Evolutionary conservation across 805 yeast genomes (phyloP).

Genomic region (Helenozyma baotianmanensis): DNA sequence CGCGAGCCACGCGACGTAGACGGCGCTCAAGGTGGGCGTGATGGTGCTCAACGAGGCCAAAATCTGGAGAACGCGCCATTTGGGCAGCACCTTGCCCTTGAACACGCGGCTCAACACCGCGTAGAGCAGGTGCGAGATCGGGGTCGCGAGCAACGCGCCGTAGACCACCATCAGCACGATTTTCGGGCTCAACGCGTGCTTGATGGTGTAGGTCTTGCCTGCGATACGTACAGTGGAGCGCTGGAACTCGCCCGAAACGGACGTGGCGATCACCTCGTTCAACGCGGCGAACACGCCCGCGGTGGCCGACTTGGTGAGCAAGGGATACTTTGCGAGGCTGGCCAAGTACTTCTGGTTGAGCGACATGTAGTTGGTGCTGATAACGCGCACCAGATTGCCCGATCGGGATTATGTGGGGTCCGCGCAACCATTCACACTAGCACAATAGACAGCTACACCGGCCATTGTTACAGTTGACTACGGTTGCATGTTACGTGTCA

Average conservation of each 20-base stretch:
- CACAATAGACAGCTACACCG: too few species aligned
- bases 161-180: slow-evolving; percentile 52
- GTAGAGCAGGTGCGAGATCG: slow-evolving; percentile 53
- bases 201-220: slow-evolving; percentile 19
- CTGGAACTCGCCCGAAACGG: slow-evolving; percentile 43
- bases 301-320: slow-evolving; percentile 55
- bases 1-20: slow-evolving; percentile 50
- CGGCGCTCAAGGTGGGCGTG: slow-evolving; percentile 48
- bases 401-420: too few species aligned
- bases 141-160: slow-evolving; percentile 52
- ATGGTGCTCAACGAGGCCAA: slow-evolving; percentile 48
- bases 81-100: slow-evolving; percentile 34
- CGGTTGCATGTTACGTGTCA: too few species aligned
- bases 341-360: slow-evolving; percentile 31
- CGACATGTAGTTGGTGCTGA: too few species aligned
- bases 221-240: slow-evolving; percentile 11
- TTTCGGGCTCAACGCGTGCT: slow-evolving; percentile 41
- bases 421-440: too few species aligned
- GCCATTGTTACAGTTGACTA: too few species aligned
- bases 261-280: slow-evolving; percentile 55
- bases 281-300: slow-evolving; percentile 51
- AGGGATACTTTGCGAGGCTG: slow-evolving; percentile 44
- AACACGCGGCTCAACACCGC: slow-evolving; percentile 41
- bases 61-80: slow-evolving; percentile 46
- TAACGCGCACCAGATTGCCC: too few species aligned